Percentiles rank a stretch among this genome's conserved stretches.
Conservation (phyloP, 176 grass and related monocot species). For the Cymbopogon citratus region DNA sequence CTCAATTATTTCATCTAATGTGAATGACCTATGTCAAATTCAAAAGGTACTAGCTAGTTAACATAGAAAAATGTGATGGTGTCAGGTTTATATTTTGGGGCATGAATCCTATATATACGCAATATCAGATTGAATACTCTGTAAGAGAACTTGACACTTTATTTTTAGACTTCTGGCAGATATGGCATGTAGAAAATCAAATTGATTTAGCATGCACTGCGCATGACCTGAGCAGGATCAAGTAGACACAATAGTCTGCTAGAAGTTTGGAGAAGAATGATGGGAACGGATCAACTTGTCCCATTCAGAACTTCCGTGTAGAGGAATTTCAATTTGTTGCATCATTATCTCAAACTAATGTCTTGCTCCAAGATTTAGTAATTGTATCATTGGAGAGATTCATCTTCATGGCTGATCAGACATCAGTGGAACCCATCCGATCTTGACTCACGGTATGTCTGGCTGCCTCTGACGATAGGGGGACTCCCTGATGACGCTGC, state of each 20-base stretch:
- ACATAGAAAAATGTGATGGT: not conserved
- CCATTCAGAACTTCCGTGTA: not conserved
- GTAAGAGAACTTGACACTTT: not conserved
- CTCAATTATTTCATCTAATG: not conserved
- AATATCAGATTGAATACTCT: not conserved
- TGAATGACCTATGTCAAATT: not conserved
- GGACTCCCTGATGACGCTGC: conserved; percentile 76
- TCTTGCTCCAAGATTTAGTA: not conserved
- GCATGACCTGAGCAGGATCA: not conserved
- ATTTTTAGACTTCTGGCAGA: not conserved
- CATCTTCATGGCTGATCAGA: conserved; percentile 97
- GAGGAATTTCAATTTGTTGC: not conserved
- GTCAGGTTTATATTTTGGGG: not conserved
- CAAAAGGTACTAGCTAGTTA: conserved; percentile 11
- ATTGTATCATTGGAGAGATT: not conserved
- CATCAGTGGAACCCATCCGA: conserved; percentile 89
- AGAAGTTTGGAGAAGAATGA: not conserved
- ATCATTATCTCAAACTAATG: not conserved
- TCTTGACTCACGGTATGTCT: conserved; percentile 81
- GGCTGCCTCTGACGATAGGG: conserved; percentile 77
- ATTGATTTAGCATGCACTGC: not conserved
- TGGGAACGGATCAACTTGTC: not conserved
- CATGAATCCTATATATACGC: not conserved
- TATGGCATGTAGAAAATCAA: not conserved
- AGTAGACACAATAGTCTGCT: not conserved